phyloP scores from a whole-genome alignment of 176 grass and related monocot genomes.

The Themeda triandra region DNA sequence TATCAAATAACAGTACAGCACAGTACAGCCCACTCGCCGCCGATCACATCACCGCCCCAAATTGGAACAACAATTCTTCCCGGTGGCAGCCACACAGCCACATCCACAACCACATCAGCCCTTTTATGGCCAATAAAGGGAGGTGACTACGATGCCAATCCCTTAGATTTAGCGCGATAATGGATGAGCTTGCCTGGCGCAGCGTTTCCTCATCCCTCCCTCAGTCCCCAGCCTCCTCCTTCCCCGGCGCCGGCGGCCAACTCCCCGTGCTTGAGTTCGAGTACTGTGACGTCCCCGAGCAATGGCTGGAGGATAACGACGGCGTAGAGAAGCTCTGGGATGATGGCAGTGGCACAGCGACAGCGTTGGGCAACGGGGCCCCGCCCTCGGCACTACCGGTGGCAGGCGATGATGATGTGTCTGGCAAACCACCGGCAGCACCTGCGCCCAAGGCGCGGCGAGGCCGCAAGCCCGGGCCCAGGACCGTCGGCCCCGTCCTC shows the following conservation, averaged over 20 bases:
- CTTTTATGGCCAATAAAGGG: not conserved
- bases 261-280: not conserved
- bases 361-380: not conserved
- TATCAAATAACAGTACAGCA: too few species aligned
- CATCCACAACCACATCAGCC: not conserved
- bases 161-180: not conserved
- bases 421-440: not conserved
- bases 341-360: too few species aligned
- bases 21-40: too few species aligned
- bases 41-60: too few species aligned
- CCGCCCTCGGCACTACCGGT: not conserved
- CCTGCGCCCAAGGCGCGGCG: too few species aligned
- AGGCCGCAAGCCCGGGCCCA: too few species aligned
- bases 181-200: not conserved
- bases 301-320: not conserved
- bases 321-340: not conserved
- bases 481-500: too few species aligned
- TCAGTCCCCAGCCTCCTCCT: not conserved
- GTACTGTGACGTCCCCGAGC: not conserved
- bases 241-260: not conserved
- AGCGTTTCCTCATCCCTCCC: not conserved
- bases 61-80: too few species aligned
- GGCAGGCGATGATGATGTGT: not conserved
- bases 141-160: not conserved
- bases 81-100: too few species aligned